Percentiles rank a stretch among this genome's conserved stretches.
Evolutionary conservation across 192 early-diverging fungal species (phyloP).

Genomic region (Entrophospora sp.): DNA sequence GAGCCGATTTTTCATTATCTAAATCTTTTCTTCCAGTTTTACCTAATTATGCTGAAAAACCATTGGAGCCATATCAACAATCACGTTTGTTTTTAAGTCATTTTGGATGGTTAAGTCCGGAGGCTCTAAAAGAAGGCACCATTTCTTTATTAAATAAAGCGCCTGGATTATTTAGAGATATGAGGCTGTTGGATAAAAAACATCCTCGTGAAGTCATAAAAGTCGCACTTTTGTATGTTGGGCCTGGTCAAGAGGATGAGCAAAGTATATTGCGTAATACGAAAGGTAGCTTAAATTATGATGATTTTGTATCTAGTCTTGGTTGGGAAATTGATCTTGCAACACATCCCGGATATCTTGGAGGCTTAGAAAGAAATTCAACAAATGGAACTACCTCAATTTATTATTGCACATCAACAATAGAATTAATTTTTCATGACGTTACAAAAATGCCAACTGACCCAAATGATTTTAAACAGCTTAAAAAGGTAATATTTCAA

Average conservation of each 20-base stretch:
- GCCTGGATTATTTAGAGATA: slow-evolving; percentile 55
- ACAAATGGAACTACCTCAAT: slow-evolving; percentile 67
- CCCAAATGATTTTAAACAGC: slow-evolving; percentile 66
- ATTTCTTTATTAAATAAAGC: slow-evolving; percentile 63
- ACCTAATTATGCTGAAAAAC: slow-evolving; percentile 41
- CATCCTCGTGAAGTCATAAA: slow-evolving; percentile 84
- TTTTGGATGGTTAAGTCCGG: slow-evolving; percentile 65
- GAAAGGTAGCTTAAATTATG: slow-evolving; percentile 62
- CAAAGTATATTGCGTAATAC: slow-evolving; percentile 73
- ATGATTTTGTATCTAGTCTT: slow-evolving; percentile 77
- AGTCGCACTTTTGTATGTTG: slow-evolving; percentile 87
- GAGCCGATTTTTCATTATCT: slow-evolving; percentile 36
- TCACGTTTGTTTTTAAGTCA: slow-evolving; percentile 68
- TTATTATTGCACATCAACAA: slow-evolving; percentile 76
- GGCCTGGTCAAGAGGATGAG: slow-evolving; percentile 84
- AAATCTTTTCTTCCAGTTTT: slow-evolving; percentile 44
- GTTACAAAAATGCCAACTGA: slow-evolving; percentile 81
- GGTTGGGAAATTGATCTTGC: slow-evolving; percentile 90
- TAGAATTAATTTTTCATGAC: slow-evolving; percentile 93
- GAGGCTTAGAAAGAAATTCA: slow-evolving; percentile 73
- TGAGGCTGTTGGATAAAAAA: slow-evolving; percentile 72
- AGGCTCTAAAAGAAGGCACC: slow-evolving; percentile 57
- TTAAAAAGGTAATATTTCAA: slow-evolving; percentile 70
- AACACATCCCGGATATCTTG: slow-evolving; percentile 76
- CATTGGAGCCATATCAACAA: slow-evolving; percentile 47